Conservation (phyloP, 352 stramenopile genomes). For the Elongisporangium anandrum region DNA sequence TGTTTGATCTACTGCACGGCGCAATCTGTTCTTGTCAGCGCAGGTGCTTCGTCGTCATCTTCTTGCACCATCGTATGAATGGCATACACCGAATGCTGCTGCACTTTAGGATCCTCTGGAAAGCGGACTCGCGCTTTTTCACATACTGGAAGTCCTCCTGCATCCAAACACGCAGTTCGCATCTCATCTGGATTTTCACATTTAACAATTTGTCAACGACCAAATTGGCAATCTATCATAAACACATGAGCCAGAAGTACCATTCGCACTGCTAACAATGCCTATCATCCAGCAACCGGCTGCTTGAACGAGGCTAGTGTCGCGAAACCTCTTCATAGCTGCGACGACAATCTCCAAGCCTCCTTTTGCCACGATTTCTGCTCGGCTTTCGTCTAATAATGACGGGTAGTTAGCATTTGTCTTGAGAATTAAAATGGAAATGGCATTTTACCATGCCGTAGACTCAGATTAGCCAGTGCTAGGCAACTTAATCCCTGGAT, state of each 20-base stretch:
- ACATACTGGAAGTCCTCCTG: conserved; percentile 36
- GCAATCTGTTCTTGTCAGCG: neutral
- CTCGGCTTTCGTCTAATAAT: conserved; percentile 36
- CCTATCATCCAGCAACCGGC: conserved; percentile 49
- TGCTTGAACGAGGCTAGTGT: conserved; percentile 40
- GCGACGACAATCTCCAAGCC: conserved; percentile 38
- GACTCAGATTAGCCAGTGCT: conserved; percentile 49
- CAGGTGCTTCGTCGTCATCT: neutral
- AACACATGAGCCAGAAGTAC: conserved; percentile 11
- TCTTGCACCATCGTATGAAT: conserved; percentile 29
- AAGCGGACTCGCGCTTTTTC: conserved; percentile 53
- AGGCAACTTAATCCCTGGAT: conserved; percentile 48
- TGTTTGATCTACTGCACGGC: neutral
- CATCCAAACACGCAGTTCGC: conserved; percentile 39
- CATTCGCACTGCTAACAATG: conserved; percentile 41
- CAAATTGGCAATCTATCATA: neutral
- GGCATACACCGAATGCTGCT: conserved; percentile 42
- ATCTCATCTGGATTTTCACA: conserved; percentile 28
- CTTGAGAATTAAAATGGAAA: neutral
- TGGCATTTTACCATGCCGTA: conserved; percentile 32
- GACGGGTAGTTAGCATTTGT: neutral
- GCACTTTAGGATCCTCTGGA: conserved; percentile 34
- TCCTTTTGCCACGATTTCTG: conserved; percentile 52
- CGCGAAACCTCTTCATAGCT: conserved; percentile 48
- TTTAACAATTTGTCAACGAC: neutral